These are phyloP conservation scores for Coniferiporia weirii DNA, from an alignment of 1,284 basidiomycete species.

Conservation along the genomic window DNA sequence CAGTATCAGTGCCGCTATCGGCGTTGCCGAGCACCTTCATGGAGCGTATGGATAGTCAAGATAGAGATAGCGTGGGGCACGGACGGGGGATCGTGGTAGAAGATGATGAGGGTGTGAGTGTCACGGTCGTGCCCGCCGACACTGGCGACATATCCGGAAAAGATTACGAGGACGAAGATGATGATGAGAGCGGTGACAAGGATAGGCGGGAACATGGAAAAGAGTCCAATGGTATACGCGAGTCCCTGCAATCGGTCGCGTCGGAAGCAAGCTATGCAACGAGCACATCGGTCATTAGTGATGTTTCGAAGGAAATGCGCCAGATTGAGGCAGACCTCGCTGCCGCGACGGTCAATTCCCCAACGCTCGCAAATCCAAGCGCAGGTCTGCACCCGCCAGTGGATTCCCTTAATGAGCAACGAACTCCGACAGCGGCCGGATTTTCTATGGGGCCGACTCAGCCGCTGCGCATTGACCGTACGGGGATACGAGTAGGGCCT, in stretches of 20 bases:
- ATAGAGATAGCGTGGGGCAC: conserved; percentile 1
- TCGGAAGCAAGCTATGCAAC: conserved; percentile 6
- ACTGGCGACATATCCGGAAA: background rate
- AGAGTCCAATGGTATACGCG: background rate
- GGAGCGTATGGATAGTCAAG: background rate
- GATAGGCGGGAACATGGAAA: background rate
- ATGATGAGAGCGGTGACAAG: background rate
- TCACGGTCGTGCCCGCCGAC: conserved; percentile 10
- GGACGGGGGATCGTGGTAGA: conserved; percentile 17
- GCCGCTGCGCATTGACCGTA: conserved; percentile 11
- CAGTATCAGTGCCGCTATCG: background rate
- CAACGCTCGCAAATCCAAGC: background rate
- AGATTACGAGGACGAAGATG: background rate
- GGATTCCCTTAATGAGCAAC: background rate
- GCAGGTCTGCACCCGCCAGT: background rate
- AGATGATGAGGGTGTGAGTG: conserved; percentile 12
- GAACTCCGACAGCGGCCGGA: background rate
- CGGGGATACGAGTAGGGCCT: background rate
- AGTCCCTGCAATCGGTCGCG: conserved; percentile 9
- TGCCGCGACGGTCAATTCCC: background rate
- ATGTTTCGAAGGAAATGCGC: conserved; percentile 13
- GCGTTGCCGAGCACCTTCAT: background rate
- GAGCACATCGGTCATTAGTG: background rate
- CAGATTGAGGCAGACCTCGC: conserved; percentile 13
- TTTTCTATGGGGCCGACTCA: conserved; percentile 4